Evolutionary conservation across 768 basidiomycete genomes (phyloP), one percentile per base, ranked within the genome.

Genomic region (Boletus vinaceobasis): DNA sequence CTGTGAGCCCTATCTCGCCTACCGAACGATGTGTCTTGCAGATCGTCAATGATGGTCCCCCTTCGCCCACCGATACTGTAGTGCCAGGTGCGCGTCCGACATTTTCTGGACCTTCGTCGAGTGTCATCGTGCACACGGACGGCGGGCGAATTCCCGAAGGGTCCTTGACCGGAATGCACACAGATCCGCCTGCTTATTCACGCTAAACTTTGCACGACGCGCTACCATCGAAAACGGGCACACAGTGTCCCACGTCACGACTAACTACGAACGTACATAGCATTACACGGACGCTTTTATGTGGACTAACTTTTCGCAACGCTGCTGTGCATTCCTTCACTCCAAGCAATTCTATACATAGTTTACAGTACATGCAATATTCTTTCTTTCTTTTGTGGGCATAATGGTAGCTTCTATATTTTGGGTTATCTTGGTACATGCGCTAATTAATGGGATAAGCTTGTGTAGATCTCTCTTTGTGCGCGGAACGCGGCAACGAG

Each of bases 21-120:
- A 8, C 53, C 4, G 69, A 71, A 43, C 65, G 58, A 52, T 62
- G 62, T 35, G 42, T 61, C n/a, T 54, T 72, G 50, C 69, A 70
- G 49, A 61, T 70, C 23, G 54, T 56, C 48, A 72, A 71, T 17
- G 55, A 70, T 33, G 37, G 17, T 0, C 66, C 60, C 6, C 54
- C 60, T 43, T 63, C 66, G 2, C 65, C 69, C 26, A 57, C 58
- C 7, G 58, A 60, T 31, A 54, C 48, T 7, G 43, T 53, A 11
- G 13, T n/a, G 5, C 42, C 49, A 4, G 27, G 43, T 35, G 42
- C 32, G 7, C 45, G n/a, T 26, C 50, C 36, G 37, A 26, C 42
- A 11, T 29, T 55, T 26, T 43, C 50, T 21, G 40, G 48, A 36
- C 48, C n/a, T 13, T 32, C 55, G 31, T 42, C 56, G 21, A 36